phyloP scores from a whole-genome alignment of 176 grass and related monocot genomes.

The Aechmea fasciata region DNA sequence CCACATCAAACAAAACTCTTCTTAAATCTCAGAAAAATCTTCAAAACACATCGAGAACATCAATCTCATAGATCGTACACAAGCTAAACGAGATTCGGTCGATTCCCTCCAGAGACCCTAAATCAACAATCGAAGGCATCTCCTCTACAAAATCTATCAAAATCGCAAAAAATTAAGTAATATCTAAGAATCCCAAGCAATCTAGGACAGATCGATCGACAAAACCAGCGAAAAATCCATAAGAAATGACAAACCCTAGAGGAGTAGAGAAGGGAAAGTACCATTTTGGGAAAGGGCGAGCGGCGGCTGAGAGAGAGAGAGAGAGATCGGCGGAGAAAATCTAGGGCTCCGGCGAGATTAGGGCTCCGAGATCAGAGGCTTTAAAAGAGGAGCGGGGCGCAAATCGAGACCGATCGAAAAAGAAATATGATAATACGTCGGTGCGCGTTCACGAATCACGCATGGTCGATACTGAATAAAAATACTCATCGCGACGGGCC shows the following conservation, averaged over 20 bases:
- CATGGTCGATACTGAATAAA: not conserved
- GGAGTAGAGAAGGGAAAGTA: not conserved
- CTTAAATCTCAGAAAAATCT: not conserved
- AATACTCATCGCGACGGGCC: not conserved
- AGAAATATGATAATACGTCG: not conserved
- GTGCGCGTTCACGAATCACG: not conserved
- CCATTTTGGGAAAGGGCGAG: not conserved
- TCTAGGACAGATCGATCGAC: not conserved
- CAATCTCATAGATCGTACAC: not conserved
- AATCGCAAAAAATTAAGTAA: not conserved
- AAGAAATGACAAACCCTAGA: not conserved
- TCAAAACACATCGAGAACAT: not conserved
- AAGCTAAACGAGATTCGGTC: not conserved
- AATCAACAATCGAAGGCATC: not conserved
- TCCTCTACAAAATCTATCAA: not conserved
- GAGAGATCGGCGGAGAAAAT: not conserved
- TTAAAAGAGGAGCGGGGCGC: not conserved
- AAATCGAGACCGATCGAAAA: not conserved
- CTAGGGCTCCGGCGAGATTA: not conserved
- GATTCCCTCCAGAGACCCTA: not conserved
- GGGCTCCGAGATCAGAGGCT: constrained; percentile 1
- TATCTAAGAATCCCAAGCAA: not conserved
- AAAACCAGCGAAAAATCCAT: not conserved
- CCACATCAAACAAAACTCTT: not conserved
- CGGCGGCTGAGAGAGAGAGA: not conserved